A percentile compares a stretch with the other conserved stretches of the same genome.
These are phyloP conservation scores for Metschnikowia lochheadii DNA, from an alignment of 805 yeast genomes.

Conservation along the genomic window DNA sequence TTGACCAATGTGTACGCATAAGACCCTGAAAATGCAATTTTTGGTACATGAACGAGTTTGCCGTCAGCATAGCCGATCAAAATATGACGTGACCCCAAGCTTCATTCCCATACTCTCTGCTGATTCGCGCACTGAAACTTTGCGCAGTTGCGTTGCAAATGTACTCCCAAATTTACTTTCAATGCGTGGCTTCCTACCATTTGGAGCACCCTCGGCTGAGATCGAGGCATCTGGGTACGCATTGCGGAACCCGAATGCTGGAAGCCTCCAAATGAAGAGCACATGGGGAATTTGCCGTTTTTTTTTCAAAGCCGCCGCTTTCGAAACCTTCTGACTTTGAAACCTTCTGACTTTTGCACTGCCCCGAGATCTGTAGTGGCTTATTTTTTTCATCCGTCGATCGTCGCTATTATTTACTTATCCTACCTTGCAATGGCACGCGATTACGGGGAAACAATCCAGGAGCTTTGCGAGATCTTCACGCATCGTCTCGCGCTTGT, in stretches of 20 bases:
- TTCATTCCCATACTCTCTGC: background rate
- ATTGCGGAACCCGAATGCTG: background rate
- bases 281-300: background rate
- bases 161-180: background rate
- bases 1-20: too few relatives aligned
- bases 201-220: background rate
- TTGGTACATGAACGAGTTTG: too few relatives aligned
- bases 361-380: too few relatives aligned
- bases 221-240: background rate
- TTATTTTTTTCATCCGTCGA: background rate
- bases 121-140: background rate
- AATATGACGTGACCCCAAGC: background rate
- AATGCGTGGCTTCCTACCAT: slow-evolving; percentile 1
- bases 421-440: background rate
- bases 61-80: background rate
- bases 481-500: slow-evolving; percentile 6
- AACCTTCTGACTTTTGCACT: too few relatives aligned
- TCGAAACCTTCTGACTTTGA: too few relatives aligned
- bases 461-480: slow-evolving; percentile 5
- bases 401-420: too few relatives aligned
- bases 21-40: too few relatives aligned
- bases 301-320: too few relatives aligned
- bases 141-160: background rate
- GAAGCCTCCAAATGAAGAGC: background rate
- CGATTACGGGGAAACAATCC: background rate